Base-by-base conservation (phyloP, 495 filamentous ascomycete genomes). In the Aspergillus coremiiformis region DNA sequence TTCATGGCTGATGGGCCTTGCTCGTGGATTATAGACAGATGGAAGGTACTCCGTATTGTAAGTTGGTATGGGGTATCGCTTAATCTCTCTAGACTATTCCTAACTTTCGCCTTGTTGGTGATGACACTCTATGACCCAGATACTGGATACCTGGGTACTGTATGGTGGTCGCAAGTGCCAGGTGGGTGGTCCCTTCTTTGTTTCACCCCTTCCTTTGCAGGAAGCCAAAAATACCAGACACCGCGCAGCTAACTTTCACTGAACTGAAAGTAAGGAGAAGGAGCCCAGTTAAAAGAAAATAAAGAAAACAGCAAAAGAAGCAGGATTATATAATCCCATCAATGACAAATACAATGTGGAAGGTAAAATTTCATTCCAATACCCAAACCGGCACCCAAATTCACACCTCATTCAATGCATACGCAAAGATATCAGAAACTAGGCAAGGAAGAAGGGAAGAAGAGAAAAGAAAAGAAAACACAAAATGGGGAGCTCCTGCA, bases 391-490 rank as follows among this genome's bases (percentile, higher is more conserved):
- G n/a, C n/a, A n/a, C n/a, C 24, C 24, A 27, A 27, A 27, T 27
- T 27, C 24, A 4, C 24, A 21, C 19, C 12, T 20, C 37, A 10
- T 41, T 21, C 17, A 41, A 41, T 5, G 37, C 19, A 41, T 19
- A 17, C 37, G 19, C 15, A 41, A 41, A 6, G n/a, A 41, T 41
- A 41, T 6, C 17, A 41, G 37, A 41, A 41, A 41, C 37, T 17
- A 7, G 17, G 21, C 37, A 41, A 6, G 5, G n/a, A 41, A 14
- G 8, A 7, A 21, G 37, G 10, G 29, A 42, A 35, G 24, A 17
- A 45, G 47, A 53, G 14, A 39, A 47, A 53, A 47, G 42, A 22
- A 12, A 47, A 56, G 15, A 39, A 26, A 15, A 42, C 24, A 55
- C 15, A 17, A 15, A 14, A 27, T 19, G 37, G 20, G 30, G 15